Evolutionary conservation across 2,329 filamentous ascomycete species (phyloP).

Genomic region (Chalaropsis ovoidea): DNA sequence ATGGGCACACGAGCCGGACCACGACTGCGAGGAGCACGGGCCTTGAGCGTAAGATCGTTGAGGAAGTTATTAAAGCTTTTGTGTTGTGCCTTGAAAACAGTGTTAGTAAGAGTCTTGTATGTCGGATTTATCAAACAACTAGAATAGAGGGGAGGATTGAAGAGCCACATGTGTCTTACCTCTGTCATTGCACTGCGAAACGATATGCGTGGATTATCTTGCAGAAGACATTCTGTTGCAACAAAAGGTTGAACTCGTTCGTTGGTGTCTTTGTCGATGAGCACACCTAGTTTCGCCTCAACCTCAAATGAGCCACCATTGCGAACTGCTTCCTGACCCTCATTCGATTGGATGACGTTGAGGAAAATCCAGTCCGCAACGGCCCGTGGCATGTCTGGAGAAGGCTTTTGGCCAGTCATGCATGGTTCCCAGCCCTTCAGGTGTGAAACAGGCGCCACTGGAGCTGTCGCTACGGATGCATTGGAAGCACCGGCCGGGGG

Average conservation of each 20-base stretch:
- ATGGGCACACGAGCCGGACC: constrained; percentile 49
- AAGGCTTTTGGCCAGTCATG: constrained; percentile 59
- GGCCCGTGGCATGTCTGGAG: constrained; percentile 61
- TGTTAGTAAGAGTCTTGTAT: not conserved
- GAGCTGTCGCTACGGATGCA: not conserved
- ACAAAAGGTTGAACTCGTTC: constrained; percentile 59
- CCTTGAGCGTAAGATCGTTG: constrained; percentile 50
- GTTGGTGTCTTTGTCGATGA: constrained; percentile 63
- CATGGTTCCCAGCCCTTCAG: constrained; percentile 55
- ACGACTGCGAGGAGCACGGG: not conserved
- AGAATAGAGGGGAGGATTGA: constrained; percentile 19
- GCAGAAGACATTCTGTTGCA: constrained; percentile 59
- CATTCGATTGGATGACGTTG: constrained; percentile 57
- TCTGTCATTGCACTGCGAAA: constrained; percentile 89
- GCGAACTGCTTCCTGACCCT: constrained; percentile 52
- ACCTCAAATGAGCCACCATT: constrained; percentile 73
- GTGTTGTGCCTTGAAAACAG: constrained; percentile 56
- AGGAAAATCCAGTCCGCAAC: constrained; percentile 75
- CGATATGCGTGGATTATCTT: constrained; percentile 48
- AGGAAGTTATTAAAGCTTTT: constrained; percentile 73
- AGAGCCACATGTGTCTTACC: constrained; percentile 41
- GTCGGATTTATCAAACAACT: not conserved
- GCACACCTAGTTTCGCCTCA: constrained; percentile 81
- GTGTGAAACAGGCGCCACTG: constrained; percentile 20
- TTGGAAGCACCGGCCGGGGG: constrained; percentile 25